phyloP scores from a whole-genome alignment of 345 rosid species.

The Populus euphratica region DNA sequence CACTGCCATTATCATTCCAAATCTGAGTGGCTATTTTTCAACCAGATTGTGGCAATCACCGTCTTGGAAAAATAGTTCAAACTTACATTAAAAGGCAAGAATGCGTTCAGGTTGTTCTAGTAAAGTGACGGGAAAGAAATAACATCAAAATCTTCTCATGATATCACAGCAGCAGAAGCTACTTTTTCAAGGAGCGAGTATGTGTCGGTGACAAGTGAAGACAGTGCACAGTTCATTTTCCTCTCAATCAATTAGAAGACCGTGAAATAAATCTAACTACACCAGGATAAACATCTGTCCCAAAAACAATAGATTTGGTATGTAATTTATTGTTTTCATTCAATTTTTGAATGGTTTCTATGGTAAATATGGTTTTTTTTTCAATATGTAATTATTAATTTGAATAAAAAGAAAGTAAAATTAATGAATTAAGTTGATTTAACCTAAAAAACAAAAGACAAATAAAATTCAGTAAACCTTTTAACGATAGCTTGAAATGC shows the following conservation, averaged over 20 bases:
- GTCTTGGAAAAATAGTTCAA: background rate
- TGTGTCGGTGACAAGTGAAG: constrained; percentile 27
- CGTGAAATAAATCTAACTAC: background rate
- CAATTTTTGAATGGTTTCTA: too few species aligned
- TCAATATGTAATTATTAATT: too few species aligned
- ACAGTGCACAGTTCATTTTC: background rate
- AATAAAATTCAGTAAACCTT: too few species aligned
- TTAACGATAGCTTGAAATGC: too few species aligned
- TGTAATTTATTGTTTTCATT: too few species aligned
- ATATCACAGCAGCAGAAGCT: constrained; percentile 10
- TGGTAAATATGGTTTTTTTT: too few species aligned
- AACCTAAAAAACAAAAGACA: too few species aligned
- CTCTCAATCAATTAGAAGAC: background rate
- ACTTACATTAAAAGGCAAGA: constrained; percentile 21
- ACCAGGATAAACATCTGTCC: constrained; percentile 1
- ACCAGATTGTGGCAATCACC: background rate
- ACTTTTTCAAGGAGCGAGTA: constrained; percentile 6
- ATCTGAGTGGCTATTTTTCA: background rate
- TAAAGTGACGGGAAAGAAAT: constrained; percentile 13
- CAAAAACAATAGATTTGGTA: background rate
- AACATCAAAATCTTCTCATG: constrained; percentile 18
- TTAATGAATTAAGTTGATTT: too few species aligned
- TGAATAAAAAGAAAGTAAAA: too few species aligned
- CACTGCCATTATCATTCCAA: background rate
- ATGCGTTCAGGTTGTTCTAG: background rate